Base-by-base conservation (phyloP, 2,329 filamentous ascomycete genomes). In the Neopestalotiopsis sp. region DNA sequence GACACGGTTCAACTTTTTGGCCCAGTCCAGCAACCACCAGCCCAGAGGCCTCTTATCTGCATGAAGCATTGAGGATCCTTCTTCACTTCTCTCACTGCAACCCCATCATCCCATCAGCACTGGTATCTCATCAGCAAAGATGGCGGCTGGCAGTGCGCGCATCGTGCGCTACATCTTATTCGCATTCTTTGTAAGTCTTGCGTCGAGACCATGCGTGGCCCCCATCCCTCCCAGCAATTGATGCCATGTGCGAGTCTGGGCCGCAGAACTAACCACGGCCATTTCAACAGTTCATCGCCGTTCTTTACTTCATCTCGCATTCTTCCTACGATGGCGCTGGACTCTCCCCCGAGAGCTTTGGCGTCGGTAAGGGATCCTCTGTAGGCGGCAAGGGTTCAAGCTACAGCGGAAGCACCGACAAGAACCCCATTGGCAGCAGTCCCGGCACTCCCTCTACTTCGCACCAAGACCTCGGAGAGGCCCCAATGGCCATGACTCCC, bases 291-390 rank as follows among this genome's bases (percentile, higher is more conserved):
- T 83, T 89, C 68, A 81, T 97, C 72, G 85, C 90, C 71, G 85
- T 97, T 71, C 88, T 97, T 79, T 96, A 95, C 84, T 94, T 95
- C 82, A 89, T 97, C 77, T 92, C 93, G 68, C 83, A 84, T 72
- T 86, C 85, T 57, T 83, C 80, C 67, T 84, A 87, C 73, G 80
- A 86, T 67, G 79, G 81, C 61, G 79, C 84, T 42, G 72, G 88
- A 85, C 62, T 92, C 85, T 71, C 72, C 38, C 65, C 75, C 64
- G 76, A 77, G n/a, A 63, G 69, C 3, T 76, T 78, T 60, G 69
- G 70, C 59, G 71, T 74, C 49, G 71, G 71, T 24, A 75, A 75
- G 71, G 72, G 72, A 17, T 68, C 68, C 7, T 38, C 65, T 4
- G 49, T 49, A 17, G 28, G 20, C 10, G 42, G 42, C 49, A 49